These are phyloP conservation scores for Serpula lacrymans DNA, from an alignment of 768 basidiomycete species.

Conservation along the genomic window DNA sequence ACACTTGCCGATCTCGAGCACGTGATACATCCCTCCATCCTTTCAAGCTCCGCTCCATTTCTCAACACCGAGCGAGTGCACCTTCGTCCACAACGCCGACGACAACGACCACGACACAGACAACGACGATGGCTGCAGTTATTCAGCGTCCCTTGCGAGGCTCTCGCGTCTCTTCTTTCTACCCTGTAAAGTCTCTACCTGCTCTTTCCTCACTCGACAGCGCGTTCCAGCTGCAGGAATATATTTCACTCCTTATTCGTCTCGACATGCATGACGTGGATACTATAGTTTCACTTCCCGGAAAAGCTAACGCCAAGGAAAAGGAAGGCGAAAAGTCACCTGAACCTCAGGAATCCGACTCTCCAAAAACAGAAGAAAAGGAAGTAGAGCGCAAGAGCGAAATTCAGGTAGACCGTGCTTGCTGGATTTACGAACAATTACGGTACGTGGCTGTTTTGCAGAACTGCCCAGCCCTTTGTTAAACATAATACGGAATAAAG, in stretches of 20 bases:
- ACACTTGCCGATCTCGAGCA: conserved; percentile 4
- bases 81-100: conserved; percentile 1
- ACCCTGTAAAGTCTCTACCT: conserved; percentile 69
- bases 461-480: not conserved
- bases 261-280: conserved; percentile 88
- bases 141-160: conserved; percentile 72
- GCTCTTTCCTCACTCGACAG: conserved; percentile 76
- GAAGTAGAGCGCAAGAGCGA: conserved; percentile 37
- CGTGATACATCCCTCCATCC: not conserved
- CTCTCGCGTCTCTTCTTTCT: conserved; percentile 76
- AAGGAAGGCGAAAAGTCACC: conserved; percentile 15
- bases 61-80: conserved; percentile 2
- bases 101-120: conserved; percentile 8
- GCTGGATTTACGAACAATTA: conserved; percentile 79
- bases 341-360: conserved; percentile 27
- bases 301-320: conserved; percentile 31
- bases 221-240: conserved; percentile 93
- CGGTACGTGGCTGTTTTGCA: conserved; percentile 32
- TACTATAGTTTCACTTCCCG: conserved; percentile 74
- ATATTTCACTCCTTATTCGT: conserved; percentile 84
- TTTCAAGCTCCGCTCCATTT: not conserved
- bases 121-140: conserved; percentile 32
- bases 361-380: conserved; percentile 27
- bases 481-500: too few relatives aligned
- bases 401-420: conserved; percentile 69